Evolutionary conservation across 441 rosid species (phyloP).

Genomic region (Syzygium syzygioides): DNA sequence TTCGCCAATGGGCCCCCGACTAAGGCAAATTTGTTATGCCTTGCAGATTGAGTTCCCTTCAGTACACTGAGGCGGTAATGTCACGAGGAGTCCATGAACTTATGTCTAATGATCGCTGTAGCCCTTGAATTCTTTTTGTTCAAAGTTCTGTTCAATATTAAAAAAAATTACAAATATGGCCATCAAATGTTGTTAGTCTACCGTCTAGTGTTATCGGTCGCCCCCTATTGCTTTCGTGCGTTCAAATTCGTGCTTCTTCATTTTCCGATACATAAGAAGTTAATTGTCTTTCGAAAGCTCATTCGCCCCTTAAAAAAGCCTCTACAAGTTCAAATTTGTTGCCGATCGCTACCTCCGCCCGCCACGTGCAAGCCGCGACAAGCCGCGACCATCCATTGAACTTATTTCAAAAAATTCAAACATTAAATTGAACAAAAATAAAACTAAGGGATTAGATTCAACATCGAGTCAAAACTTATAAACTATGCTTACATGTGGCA

Average conservation of each 20-base stretch:
- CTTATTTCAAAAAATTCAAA: no score
- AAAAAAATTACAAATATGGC: neutral
- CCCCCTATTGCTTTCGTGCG: neutral
- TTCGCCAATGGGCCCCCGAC: neutral
- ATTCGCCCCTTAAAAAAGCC: neutral
- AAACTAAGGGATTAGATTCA: neutral
- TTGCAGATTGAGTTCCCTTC: neutral
- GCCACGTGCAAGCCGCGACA: no score
- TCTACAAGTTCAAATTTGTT: neutral
- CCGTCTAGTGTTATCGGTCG: neutral
- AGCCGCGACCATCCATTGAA: no score
- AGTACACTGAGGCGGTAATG: neutral
- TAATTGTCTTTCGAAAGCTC: no score
- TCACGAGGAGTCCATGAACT: neutral
- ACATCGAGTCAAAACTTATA: neutral
- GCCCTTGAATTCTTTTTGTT: neutral
- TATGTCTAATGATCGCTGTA: neutral
- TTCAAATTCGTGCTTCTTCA: neutral
- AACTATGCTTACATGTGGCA: fast-evolving
- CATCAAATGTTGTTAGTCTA: neutral
- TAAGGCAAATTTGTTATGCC: neutral
- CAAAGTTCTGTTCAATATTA: neutral
- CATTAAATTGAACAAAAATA: neutral
- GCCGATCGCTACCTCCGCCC: neutral
- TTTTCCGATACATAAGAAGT: neutral